These are phyloP conservation scores for Trichoderma atrobrunneum DNA, from an alignment of 2,329 filamentous ascomycete genomes.

Conservation along the genomic window DNA sequence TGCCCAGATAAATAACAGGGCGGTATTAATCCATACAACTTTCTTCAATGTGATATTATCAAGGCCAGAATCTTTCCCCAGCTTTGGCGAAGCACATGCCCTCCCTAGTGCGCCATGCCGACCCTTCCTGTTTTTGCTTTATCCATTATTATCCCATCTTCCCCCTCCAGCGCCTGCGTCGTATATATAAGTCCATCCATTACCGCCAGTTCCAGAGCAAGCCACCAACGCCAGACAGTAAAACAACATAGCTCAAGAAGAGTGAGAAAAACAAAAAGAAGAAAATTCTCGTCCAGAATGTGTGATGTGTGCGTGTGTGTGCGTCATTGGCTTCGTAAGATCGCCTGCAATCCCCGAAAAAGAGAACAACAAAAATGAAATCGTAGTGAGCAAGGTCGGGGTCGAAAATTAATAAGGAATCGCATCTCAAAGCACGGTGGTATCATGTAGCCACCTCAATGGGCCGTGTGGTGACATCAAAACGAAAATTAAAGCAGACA, in stretches of 20 bases:
- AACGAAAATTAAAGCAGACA: not conserved
- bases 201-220: conserved; percentile 22
- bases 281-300: conserved; percentile 18
- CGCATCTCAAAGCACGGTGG: not conserved
- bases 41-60: conserved; percentile 17
- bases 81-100: not conserved
- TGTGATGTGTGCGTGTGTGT: conserved; percentile 9
- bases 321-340: conserved; percentile 22
- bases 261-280: not conserved
- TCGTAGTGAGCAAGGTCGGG: conserved; percentile 1
- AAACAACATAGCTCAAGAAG: conserved; percentile 16
- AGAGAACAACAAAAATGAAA: not conserved
- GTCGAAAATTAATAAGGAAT: not conserved
- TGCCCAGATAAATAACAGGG: conserved; percentile 17
- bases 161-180: conserved; percentile 9
- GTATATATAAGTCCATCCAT: conserved; percentile 21
- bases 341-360: conserved; percentile 8
- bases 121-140: not conserved
- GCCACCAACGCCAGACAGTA: conserved; percentile 25
- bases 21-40: conserved; percentile 25
- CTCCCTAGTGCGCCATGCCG: not conserved
- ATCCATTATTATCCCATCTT: not conserved
- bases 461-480: not conserved
- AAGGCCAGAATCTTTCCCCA: conserved; percentile 3
- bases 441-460: not conserved